Conservation (phyloP, 2,329 filamentous ascomycete genomes). For the Pseudogymnoascus sp. region DNA sequence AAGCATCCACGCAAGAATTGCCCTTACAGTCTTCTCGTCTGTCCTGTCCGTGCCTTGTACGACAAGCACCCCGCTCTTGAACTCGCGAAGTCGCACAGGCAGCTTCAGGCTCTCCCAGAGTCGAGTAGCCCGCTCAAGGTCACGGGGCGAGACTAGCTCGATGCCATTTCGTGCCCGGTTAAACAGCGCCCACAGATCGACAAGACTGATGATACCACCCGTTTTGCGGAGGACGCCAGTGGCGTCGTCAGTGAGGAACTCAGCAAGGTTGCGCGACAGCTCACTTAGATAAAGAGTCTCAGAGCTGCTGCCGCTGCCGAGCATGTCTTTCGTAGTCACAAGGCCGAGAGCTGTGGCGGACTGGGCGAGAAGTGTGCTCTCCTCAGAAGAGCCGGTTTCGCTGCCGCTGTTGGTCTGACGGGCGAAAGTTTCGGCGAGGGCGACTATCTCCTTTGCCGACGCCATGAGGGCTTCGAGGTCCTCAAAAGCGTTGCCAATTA, state of each 20-base stretch:
- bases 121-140: constrained; percentile 82
- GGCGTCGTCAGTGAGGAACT: constrained; percentile 81
- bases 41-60: constrained; percentile 83
- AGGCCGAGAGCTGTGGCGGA: constrained; percentile 78
- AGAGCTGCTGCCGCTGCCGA: constrained; percentile 62
- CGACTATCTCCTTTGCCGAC: constrained; percentile 91
- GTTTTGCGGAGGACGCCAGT: constrained; percentile 69
- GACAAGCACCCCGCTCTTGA: constrained; percentile 90
- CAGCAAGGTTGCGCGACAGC: constrained; percentile 73
- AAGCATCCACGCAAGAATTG: constrained; percentile 68
- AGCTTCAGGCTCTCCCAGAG: constrained; percentile 84
- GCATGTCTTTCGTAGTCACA: constrained; percentile 91
- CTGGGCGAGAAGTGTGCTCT: constrained; percentile 67
- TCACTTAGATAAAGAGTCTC: constrained; percentile 87
- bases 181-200: constrained; percentile 91
- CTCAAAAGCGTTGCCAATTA: constrained; percentile 91
- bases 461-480: constrained; percentile 96
- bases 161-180: constrained; percentile 89
- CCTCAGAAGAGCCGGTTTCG: constrained; percentile 57
- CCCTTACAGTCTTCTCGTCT: constrained; percentile 78
- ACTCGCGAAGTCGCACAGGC: constrained; percentile 77
- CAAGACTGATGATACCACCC: constrained; percentile 80
- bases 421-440: constrained; percentile 81
- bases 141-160: constrained; percentile 82
- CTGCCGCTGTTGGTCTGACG: constrained; percentile 51